phyloP scores from a whole-genome alignment of 73 alveolate genomes.

The Tetrahymena thermophila region DNA sequence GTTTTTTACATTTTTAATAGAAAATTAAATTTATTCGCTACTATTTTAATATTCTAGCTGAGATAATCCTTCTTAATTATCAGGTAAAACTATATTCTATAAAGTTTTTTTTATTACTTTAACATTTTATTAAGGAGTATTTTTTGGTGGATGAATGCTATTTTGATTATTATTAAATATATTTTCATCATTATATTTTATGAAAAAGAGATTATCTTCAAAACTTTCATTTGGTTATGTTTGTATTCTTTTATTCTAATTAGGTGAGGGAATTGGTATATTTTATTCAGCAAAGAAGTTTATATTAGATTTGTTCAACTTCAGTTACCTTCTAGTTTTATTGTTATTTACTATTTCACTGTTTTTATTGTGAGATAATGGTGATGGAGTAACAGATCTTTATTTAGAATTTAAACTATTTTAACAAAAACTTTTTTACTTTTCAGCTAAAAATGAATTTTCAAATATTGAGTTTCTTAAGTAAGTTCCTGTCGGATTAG shows the following conservation, averaged over 20 bases:
- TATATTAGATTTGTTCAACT: not conserved
- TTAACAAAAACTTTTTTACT: not conserved
- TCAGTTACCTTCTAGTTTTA: not conserved
- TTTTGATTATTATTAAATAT: not conserved
- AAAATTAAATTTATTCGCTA: not conserved
- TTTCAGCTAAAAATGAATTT: not conserved
- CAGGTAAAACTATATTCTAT: not conserved
- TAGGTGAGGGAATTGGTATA: not conserved
- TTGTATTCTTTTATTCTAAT: not conserved
- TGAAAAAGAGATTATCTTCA: not conserved
- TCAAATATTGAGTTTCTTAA: not conserved
- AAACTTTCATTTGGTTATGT: not conserved
- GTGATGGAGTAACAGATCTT: not conserved
- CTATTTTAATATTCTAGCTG: not conserved
- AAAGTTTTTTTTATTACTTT: not conserved
- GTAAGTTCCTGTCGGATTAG: not conserved
- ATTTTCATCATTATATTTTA: not conserved
- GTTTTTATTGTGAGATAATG: not conserved
- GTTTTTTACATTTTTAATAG: not conserved
- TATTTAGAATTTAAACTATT: not conserved
- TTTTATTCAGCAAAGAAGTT: not conserved
- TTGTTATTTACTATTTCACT: not conserved
- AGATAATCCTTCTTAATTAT: not conserved
- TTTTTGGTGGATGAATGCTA: not conserved
- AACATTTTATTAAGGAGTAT: not conserved